Percentiles rank a stretch among this genome's conserved stretches.
These are phyloP conservation scores for Alternaria gansuensis DNA, from an alignment of 2,329 filamentous ascomycete genomes.

Conservation along the genomic window DNA sequence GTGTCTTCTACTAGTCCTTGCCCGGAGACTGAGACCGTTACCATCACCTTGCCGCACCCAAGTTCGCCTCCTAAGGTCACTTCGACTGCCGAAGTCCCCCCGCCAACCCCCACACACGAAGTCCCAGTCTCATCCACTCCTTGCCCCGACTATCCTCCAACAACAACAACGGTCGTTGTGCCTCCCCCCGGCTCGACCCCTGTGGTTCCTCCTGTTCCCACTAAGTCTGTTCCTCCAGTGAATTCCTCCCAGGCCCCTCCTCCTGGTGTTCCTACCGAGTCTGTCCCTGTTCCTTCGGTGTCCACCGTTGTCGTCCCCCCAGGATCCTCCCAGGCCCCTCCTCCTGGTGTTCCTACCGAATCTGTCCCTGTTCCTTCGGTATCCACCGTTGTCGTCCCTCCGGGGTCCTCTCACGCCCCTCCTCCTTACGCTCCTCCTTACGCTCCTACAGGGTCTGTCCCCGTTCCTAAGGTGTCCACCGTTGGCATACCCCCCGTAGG, in stretches of 20 bases:
- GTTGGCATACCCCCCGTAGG: not conserved
- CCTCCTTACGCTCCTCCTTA: not conserved
- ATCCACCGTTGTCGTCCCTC: not conserved
- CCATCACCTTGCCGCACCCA: not conserved
- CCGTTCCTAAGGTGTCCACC: slow-evolving; percentile 1
- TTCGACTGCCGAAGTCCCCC: not conserved
- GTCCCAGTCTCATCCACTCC: slow-evolving; percentile 3
- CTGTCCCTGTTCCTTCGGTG: not conserved
- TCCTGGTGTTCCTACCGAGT: not conserved
- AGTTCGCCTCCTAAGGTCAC: slow-evolving; percentile 2
- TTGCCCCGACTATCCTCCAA: slow-evolving; percentile 1
- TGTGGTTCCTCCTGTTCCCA: not conserved
- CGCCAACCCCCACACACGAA: slow-evolving; percentile 1
- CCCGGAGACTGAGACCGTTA: slow-evolving; percentile 3
- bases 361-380: not conserved
- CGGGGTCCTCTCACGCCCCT: not conserved
- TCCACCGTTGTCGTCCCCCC: not conserved
- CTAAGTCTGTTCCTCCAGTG: not conserved
- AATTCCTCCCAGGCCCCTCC: not conserved
- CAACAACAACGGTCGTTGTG: slow-evolving; percentile 2
- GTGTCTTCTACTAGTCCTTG: slow-evolving; percentile 11
- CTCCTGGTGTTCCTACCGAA: not conserved
- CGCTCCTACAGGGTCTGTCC: not conserved
- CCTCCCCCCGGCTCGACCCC: slow-evolving; percentile 12
- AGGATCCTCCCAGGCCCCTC: not conserved